phyloP scores from a whole-genome alignment of 345 rosid species.

The Trapa incisa region DNA sequence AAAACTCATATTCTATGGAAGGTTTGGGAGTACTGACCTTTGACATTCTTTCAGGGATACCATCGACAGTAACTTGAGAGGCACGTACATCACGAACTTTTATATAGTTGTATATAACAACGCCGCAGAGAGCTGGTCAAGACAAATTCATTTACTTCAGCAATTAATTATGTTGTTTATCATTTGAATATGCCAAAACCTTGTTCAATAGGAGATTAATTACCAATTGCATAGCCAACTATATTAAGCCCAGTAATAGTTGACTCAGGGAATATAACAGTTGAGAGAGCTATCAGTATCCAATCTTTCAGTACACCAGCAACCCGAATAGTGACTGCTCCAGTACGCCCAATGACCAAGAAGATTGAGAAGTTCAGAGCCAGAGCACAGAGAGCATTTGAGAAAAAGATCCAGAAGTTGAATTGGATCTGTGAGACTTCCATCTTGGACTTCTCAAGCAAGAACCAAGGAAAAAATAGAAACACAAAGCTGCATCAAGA shows the following conservation, averaged over 20 bases:
- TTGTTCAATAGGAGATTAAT: slow-evolving; percentile 3
- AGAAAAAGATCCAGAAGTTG: slow-evolving; percentile 93
- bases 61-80: slow-evolving; percentile 53
- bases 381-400: slow-evolving; percentile 89
- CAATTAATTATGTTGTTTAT: background rate
- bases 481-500: slow-evolving; percentile 64
- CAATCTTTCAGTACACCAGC: slow-evolving; percentile 99
- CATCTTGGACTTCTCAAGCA: slow-evolving; percentile 82
- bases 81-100: slow-evolving; percentile 79
- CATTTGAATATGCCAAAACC: background rate
- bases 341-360: slow-evolving; percentile 91
- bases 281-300: slow-evolving; percentile 93
- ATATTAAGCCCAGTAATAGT: slow-evolving; percentile 84
- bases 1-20: background rate
- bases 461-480: slow-evolving; percentile 85
- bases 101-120: slow-evolving; percentile 89
- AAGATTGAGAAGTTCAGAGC: slow-evolving; percentile 91
- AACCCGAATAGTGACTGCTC: slow-evolving; percentile 93
- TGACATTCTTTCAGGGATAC: slow-evolving; percentile 57
- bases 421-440: slow-evolving; percentile 78
- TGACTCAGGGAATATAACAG: slow-evolving; percentile 86
- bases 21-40: slow-evolving; percentile 42
- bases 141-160: background rate
- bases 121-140: slow-evolving; percentile 81
- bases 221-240: slow-evolving; percentile 97